Conservation (phyloP, 2,329 filamentous ascomycete species). For the Chaetomium olivaceum region DNA sequence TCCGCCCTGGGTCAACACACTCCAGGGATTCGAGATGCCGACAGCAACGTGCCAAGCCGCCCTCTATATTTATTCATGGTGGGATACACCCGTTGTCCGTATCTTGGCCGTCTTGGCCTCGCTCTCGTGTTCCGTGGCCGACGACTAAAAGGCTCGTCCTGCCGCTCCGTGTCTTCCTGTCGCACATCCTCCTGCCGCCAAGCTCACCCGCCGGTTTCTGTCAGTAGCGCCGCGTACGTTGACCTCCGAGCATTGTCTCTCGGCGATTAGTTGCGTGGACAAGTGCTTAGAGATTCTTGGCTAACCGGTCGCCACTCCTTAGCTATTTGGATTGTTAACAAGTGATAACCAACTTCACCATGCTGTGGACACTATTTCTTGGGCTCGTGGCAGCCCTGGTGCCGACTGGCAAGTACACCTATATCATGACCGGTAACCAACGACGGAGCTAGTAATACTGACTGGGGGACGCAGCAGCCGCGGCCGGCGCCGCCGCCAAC, state of each 20-base stretch:
- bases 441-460: background rate
- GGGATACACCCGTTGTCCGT: conserved; percentile 20
- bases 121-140: background rate
- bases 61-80: conserved; percentile 32
- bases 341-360: conserved; percentile 8
- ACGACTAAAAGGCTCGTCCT: conserved; percentile 6
- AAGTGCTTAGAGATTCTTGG: background rate
- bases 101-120: conserved; percentile 5
- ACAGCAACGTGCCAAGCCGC: conserved; percentile 26
- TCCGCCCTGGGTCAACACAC: conserved; percentile 10
- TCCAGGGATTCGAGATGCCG: conserved; percentile 19
- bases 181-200: background rate
- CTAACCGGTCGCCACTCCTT: background rate
- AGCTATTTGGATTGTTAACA: background rate
- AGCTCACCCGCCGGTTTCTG: conserved; percentile 3
- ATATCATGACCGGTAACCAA: no score
- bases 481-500: conserved; percentile 22
- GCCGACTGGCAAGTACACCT: conserved; percentile 22
- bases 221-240: background rate
- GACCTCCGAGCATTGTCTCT: background rate
- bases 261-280: background rate
- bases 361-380: conserved; percentile 29
- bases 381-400: conserved; percentile 28
- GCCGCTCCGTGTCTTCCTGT: conserved; percentile 7
- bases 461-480: background rate